phyloP scores from a whole-genome alignment of 164 flowering plant genomes.

The Echeveria elegans region DNA sequence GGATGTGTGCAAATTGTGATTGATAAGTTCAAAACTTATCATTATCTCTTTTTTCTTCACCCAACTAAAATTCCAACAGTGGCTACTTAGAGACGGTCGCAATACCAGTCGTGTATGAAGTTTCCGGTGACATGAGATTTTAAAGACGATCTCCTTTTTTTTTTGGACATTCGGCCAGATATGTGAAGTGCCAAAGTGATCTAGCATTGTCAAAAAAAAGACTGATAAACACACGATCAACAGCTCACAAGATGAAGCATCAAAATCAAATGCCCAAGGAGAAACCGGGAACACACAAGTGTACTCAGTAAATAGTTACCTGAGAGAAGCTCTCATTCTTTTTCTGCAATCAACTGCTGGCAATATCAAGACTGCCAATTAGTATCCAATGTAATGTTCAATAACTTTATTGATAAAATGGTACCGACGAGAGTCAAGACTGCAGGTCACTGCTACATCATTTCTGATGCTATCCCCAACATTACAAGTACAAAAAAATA shows the following conservation, averaged over 20 bases:
- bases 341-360: constrained; percentile 62
- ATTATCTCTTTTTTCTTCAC: no score
- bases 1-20: no score
- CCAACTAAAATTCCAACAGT: no score
- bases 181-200: constrained; percentile 48
- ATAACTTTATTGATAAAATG: no score
- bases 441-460: no score
- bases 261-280: not conserved
- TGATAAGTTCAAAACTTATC: no score
- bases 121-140: constrained; percentile 73
- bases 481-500: no score
- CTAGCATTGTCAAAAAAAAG: constrained; percentile 25
- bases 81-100: not conserved
- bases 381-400: not conserved
- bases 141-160: constrained; percentile 58
- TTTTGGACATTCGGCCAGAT: constrained; percentile 47
- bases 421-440: no score
- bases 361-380: constrained; percentile 7
- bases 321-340: constrained; percentile 78
- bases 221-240: not conserved
- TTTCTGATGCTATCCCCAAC: no score
- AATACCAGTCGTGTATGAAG: constrained; percentile 71
- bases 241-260: not conserved
- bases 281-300: constrained; percentile 38
- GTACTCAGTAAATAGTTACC: constrained; percentile 58